Evolutionary conservation across 208 protist species (phyloP), one percentile per base, ranked within the genome.

Genomic region (Trypanosoma boissoni): DNA sequence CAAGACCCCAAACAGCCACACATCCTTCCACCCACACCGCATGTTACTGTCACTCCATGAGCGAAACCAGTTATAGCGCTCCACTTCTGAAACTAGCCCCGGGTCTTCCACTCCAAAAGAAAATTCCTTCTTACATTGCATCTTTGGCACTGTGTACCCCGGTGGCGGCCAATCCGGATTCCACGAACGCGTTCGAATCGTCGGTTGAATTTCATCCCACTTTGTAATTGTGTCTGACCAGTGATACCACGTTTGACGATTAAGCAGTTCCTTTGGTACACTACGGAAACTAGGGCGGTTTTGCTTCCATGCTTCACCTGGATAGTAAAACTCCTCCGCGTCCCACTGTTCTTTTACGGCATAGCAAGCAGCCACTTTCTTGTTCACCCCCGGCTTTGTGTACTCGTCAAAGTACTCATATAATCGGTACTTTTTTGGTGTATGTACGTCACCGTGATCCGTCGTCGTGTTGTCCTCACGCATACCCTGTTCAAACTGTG

Each of bases 351-450:
- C 81, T 69, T 88, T 91, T 21, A 94, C 74, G 24, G 87, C 87
- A 46, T 82, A 80, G 65, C 56, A 75, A 3, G 81, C 88, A 9
- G 80, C 84, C 4, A 86, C 62, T 70, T 94, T 94, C 31, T 58
- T 67, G 63, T 94, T 74, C 7, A 77, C 70, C 12, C 88, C 88
- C 26, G 88, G 88, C 63, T 90, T 84, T 52, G 82, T 91, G 65
- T 94, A 94, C 69, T 91, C 83, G 57, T 94, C 88, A 70, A 94
- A 94, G 72, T 94, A 82, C 54, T 94, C 84, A 71, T 94, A 87
- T 32, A 94, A 58, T 31, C 83, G 83, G 63, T 94, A 91, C 32
- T 91, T 75, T 60, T 68, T 71, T 7, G 88, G 88, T 14, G 82
- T 90, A 70, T 94, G 83, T 29, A 90, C 60, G 32, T 75, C 78